phyloP scores from a whole-genome alignment of 768 basidiomycete species.

The Phanerodontia chrysosporium region DNA sequence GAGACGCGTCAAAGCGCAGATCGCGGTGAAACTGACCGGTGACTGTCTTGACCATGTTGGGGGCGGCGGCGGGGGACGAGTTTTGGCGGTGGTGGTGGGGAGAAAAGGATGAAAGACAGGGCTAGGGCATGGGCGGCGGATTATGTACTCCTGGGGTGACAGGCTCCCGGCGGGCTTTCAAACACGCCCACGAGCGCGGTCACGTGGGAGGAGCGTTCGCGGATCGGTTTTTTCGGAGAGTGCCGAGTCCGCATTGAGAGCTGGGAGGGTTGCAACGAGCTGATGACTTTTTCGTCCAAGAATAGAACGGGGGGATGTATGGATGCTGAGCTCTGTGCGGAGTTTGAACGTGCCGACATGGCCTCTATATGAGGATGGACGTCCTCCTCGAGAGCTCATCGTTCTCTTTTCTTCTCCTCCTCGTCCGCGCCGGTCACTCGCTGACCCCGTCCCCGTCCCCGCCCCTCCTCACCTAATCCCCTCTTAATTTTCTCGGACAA shows the following conservation, averaged over 20 bases:
- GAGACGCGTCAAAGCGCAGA: neutral
- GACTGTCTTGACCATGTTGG: conserved; percentile 46
- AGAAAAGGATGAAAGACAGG: conserved; percentile 10
- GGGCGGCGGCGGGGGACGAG: conserved; percentile 8
- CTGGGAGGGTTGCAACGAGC: neutral
- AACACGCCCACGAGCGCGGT: conserved; percentile 11
- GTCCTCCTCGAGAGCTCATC: conserved; percentile 9
- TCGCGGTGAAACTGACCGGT: conserved; percentile 35
- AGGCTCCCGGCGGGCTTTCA: conserved; percentile 10
- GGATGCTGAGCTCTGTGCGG: conserved; percentile 13
- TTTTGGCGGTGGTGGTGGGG: conserved; percentile 14
- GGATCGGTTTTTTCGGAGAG: neutral
- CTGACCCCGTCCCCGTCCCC: conserved; percentile 2
- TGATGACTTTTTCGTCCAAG: neutral
- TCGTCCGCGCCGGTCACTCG: conserved; percentile 12
- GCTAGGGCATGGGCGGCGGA: neutral
- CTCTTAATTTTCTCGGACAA: conserved; percentile 14
- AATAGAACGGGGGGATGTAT: neutral
- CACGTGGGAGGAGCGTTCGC: conserved; percentile 8
- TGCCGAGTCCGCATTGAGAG: neutral
- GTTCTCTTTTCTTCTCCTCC: conserved; percentile 9
- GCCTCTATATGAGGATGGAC: conserved; percentile 17
- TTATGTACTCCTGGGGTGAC: conserved; percentile 8
- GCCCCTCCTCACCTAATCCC: conserved; percentile 1
- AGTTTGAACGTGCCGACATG: conserved; percentile 14